Evolutionary conservation across 177 flowering plant species (phyloP).

Genomic region (Viscum album): DNA sequence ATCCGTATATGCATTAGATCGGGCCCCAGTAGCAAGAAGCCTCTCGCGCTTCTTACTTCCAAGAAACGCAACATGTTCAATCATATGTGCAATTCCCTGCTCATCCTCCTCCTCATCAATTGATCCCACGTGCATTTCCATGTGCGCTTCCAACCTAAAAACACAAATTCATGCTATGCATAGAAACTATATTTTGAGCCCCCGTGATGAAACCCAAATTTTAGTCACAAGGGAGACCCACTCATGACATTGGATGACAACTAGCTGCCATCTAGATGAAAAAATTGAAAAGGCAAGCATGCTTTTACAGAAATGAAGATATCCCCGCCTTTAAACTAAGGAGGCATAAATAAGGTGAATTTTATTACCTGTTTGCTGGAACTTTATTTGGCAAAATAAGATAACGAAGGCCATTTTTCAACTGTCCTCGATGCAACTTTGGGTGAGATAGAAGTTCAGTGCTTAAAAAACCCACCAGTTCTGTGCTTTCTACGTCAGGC

Average conservation of each 20-base stretch:
- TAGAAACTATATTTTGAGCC: not conserved
- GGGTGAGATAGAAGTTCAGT: conserved; percentile 84
- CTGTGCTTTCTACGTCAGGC: conserved; percentile 31
- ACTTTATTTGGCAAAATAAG: conserved; percentile 90
- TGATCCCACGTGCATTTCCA: conserved; percentile 98
- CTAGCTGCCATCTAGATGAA: no score
- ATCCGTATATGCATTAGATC: conserved; percentile 99
- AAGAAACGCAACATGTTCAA: conserved; percentile 97
- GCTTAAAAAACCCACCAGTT: conserved; percentile 48
- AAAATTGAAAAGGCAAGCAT: no score
- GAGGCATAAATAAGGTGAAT: not conserved
- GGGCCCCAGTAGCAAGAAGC: conserved; percentile 93
- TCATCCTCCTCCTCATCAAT: conserved; percentile 99
- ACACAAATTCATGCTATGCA: not conserved
- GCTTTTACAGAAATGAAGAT: no score
- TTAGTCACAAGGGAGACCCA: not conserved
- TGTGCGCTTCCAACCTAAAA: conserved; percentile 93
- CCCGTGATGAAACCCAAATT: not conserved
- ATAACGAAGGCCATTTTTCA: conserved; percentile 86
- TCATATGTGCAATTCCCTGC: conserved; percentile 99
- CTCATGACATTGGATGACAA: not conserved
- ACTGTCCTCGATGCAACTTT: conserved; percentile 69
- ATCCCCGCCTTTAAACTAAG: not conserved
- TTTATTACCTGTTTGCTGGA: conserved; percentile 74
- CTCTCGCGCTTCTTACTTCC: conserved; percentile 99